phyloP scores from a whole-genome alignment of 257 asterid genomes.

The Primulina eburnea region DNA sequence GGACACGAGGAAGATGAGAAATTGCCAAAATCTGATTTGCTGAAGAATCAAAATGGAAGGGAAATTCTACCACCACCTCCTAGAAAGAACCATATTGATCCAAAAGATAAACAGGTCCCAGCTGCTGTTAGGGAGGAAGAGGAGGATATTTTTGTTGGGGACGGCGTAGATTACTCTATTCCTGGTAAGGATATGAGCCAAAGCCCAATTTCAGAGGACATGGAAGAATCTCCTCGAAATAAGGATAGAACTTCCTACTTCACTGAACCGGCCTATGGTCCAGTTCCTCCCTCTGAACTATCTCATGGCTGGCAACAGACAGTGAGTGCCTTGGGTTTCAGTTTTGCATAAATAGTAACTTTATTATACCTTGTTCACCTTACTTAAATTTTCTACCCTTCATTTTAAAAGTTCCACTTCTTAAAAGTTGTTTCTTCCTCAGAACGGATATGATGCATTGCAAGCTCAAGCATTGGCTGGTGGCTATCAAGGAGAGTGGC shows the following conservation, averaged over 20 bases:
- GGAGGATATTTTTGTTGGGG: conserved; percentile 95
- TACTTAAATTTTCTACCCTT: neutral
- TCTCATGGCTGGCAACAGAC: conserved; percentile 79
- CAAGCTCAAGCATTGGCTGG: conserved; percentile 77
- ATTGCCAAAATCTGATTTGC: conserved; percentile 39
- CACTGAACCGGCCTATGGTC: conserved; percentile 85
- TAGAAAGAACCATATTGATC: conserved; percentile 45
- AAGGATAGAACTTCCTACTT: conserved; percentile 70
- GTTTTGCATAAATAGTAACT: conserved; percentile 7
- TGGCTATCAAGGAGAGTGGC: conserved; percentile 90
- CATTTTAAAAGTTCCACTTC: conserved; percentile 11
- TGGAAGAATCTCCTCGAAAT: conserved; percentile 98
- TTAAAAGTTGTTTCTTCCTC: conserved; percentile 11
- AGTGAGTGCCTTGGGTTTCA: conserved; percentile 40
- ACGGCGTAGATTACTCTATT: conserved; percentile 74
- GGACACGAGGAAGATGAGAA: conserved; percentile 64
- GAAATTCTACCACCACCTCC: conserved; percentile 71
- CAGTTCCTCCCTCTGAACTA: conserved; percentile 84
- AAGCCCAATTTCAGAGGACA: conserved; percentile 94
- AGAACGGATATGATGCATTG: conserved; percentile 77
- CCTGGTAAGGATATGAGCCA: conserved; percentile 88
- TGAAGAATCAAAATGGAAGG: conserved; percentile 49
- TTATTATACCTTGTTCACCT: conserved; percentile 6
- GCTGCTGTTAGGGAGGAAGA: conserved; percentile 59
- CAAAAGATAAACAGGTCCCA: conserved; percentile 51